These are phyloP conservation scores for Mangifera indica DNA, from an alignment of 345 rosid genomes.

Conservation along the genomic window DNA sequence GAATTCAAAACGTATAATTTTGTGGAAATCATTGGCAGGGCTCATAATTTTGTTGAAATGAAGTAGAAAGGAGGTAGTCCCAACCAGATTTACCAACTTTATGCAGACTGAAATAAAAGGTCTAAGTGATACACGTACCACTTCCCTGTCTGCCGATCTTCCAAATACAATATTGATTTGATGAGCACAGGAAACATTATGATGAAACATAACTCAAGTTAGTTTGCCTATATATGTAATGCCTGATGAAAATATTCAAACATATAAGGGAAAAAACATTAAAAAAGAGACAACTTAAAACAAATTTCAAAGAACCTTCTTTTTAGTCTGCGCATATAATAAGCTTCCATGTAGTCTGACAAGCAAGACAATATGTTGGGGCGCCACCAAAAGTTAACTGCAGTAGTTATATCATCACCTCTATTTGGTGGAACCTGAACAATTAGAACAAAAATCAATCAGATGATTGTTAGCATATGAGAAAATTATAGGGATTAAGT, in stretches of 20 bases:
- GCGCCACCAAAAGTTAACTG: slow-evolving; percentile 89
- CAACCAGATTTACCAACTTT: slow-evolving; percentile 13
- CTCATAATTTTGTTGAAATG: background rate
- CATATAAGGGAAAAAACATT: background rate
- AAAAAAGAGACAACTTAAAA: background rate
- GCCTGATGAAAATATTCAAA: slow-evolving; percentile 13
- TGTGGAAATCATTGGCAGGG: background rate
- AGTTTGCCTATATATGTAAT: slow-evolving; percentile 19
- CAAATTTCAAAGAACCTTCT: slow-evolving; percentile 45
- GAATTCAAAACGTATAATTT: background rate
- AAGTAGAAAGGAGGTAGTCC: background rate
- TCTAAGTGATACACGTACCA: slow-evolving; percentile 51
- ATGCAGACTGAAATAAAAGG: too few species aligned
- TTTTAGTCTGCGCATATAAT: slow-evolving; percentile 72
- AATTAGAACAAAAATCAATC: slow-evolving; percentile 26
- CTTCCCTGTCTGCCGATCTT: slow-evolving; percentile 83
- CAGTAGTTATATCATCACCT: slow-evolving; percentile 77
- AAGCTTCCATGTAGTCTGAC: slow-evolving; percentile 80
- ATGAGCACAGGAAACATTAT: slow-evolving; percentile 24
- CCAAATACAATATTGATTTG: slow-evolving; percentile 20
- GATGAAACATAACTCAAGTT: slow-evolving; percentile 24
- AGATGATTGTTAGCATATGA: slow-evolving; percentile 1
- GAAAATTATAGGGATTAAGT: background rate
- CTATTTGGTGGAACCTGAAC: slow-evolving; percentile 87
- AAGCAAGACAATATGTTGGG: slow-evolving; percentile 61